Percentiles rank a stretch among this genome's conserved stretches.
These are phyloP conservation scores for Fraxinus cuspidata DNA, from an alignment of 257 asterid species.

Conservation along the genomic window DNA sequence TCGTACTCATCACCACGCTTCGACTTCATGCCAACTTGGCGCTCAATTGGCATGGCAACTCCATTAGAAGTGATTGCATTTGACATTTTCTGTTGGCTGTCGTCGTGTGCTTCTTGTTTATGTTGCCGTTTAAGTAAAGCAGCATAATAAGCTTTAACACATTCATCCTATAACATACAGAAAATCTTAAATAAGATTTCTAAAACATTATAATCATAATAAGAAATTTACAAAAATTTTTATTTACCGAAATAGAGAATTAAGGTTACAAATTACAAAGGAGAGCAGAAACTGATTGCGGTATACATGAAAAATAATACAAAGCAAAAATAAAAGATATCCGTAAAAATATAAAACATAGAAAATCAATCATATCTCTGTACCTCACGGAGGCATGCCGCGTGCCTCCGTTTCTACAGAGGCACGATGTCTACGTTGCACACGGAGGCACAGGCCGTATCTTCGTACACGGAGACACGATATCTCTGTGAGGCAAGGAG, in stretches of 20 bases:
- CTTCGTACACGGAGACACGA: too few relatives aligned
- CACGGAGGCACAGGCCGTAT: too few relatives aligned
- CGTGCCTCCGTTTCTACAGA: too few relatives aligned
- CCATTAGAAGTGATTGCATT: conserved; percentile 31
- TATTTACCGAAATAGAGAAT: neutral
- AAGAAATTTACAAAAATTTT: neutral
- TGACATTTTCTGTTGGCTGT: conserved; percentile 41
- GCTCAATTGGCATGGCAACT: conserved; percentile 41
- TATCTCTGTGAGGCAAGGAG: too few relatives aligned
- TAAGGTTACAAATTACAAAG: neutral
- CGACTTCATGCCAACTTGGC: conserved; percentile 79
- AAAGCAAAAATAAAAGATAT: too few relatives aligned
- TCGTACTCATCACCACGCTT: conserved; percentile 63
- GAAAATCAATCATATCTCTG: too few relatives aligned
- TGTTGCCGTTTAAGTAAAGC: conserved; percentile 62
- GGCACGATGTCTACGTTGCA: too few relatives aligned
- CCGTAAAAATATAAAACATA: too few relatives aligned
- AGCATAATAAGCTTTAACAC: conserved; percentile 81
- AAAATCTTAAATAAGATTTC: neutral
- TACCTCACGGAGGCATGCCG: too few relatives aligned
- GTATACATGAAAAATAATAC: neutral
- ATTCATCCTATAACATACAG: conserved; percentile 63
- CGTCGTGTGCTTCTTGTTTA: conserved; percentile 57
- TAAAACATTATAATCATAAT: neutral
- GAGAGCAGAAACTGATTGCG: neutral